Evolutionary conservation across 352 stramenopile genomes (phyloP), one percentile per base, ranked within the genome.

Genomic region (Globisporangium polare): DNA sequence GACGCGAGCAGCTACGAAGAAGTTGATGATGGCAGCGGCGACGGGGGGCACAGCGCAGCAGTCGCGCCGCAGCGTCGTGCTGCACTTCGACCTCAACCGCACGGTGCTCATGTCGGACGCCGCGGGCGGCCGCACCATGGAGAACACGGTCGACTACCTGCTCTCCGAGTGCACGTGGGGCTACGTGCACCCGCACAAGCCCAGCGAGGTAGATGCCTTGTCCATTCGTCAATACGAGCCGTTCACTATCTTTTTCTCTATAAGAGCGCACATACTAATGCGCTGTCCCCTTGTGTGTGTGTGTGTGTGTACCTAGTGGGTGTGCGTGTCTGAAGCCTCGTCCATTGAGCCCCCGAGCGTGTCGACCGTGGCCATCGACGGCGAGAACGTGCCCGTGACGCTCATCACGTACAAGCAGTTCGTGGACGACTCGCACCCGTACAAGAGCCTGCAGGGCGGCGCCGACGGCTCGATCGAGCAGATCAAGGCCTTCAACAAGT

Each of bases 61-160:
- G 55, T 17, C 51, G 41, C 74, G 69, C 24, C 75, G 75, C 58
- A 67, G 60, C 47, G 75, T 94, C 10, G 82, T 94, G 66, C 77
- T 96, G 55, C 83, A 95, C 66, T 94, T 96, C 57, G 88, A 96
- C 61, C 68, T 96, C 54, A 96, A 96, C 75, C 86, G 86, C 51
- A 96, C 88, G 41, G 69, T 96, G 37, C 77, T 96, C 66, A 95
- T 95, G 87, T 94, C 88, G 56, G 88, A 96, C 63, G 80, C 84
- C n/a, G 86, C 87, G 20, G 88, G 85, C 52, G 83, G 85, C 24
- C 84, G 88, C 47, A 90, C 77, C n/a, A 92, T 95, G 79, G 80
- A 95, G 69, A 87, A 96, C 68, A 95, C 86, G 18, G 80, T 95
- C 60, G 82, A 93, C 65, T 95, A 93, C 62, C 73, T 95, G 7